Percentiles rank a stretch among this genome's conserved stretches.
Evolutionary conservation across 2,329 filamentous ascomycete genomes (phyloP).

Genomic region (Aspergillus ochraceoroseus): DNA sequence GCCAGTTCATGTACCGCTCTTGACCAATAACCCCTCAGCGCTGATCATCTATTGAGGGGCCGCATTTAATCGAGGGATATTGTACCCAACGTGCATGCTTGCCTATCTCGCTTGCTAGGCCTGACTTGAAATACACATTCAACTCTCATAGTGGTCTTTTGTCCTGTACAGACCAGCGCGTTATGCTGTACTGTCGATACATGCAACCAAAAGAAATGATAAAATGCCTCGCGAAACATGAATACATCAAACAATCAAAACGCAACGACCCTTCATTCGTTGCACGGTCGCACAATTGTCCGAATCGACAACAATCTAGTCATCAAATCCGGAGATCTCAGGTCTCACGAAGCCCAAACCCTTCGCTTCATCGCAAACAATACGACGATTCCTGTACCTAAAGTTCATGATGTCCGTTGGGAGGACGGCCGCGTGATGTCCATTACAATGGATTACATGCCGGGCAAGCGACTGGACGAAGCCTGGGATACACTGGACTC

Average conservation of each 20-base stretch:
- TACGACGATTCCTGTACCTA: conserved; percentile 17
- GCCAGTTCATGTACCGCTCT: too few species aligned
- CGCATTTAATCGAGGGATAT: too few species aligned
- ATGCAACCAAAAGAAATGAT: too few species aligned
- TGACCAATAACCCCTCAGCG: too few species aligned
- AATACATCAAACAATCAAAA: neutral
- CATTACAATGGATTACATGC: conserved; percentile 21
- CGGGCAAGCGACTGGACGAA: conserved; percentile 19
- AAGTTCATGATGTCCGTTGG: conserved; percentile 11
- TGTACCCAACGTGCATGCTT: too few species aligned
- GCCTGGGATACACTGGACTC: conserved; percentile 17
- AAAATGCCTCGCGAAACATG: too few species aligned
- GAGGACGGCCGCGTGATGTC: conserved; percentile 10
- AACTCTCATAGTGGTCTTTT: too few species aligned
- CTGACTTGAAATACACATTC: too few species aligned
- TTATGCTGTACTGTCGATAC: too few species aligned
- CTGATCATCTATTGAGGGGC: too few species aligned
- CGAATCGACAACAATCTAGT: neutral
- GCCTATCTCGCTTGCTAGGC: too few species aligned
- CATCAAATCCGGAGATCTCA: neutral
- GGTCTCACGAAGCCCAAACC: conserved; percentile 12
- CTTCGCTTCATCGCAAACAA: conserved; percentile 14
- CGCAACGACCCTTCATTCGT: neutral
- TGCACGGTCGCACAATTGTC: conserved; percentile 1
- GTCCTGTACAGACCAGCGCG: too few species aligned